Base-by-base conservation (phyloP, 2,329 filamentous ascomycete species). In the Penicillium sp. region DNA sequence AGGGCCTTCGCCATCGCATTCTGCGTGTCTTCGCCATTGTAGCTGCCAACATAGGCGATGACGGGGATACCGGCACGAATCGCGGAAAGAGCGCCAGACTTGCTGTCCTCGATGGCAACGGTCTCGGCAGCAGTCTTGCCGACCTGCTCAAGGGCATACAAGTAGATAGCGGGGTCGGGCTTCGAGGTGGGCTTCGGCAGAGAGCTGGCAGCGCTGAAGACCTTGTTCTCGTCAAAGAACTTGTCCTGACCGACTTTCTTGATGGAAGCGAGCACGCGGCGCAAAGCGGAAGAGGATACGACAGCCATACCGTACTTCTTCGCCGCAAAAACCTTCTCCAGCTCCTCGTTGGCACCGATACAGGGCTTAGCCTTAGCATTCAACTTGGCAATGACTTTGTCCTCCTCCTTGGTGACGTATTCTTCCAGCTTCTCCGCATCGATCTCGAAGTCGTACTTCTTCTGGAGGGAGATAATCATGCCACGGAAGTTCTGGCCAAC, bases 401-500 rank as follows among this genome's bases (percentile, higher is more conserved):
- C 89, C 71, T 95, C 89, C 77, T 96, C 92, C 66, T 81, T 81
- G 66, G 79, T 81, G 60, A 95, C 90, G 72, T 90, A 95, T 39
- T 71, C 73, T 66, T 94, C 86, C 56, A 92, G 76, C 70, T 95
- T 89, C 2, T 84, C 85, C 20, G 81, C 74, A 26, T 76, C 66
- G 76, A 96, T 84, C 51, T 81, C 77, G 76, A 96, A 93, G 75
- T 82, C 80, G 81, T 90, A 86, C 75, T 89, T 88, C 74, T 85
- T 78, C 75, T 92, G 86, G 59, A 96, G 85, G 59, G 85, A 85
- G 57, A 80, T 76, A 77, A 96, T 87, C 90, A 96, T 96, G 76
- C 90, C 90, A 65, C 91, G 90, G 83, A 96, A 96, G 83, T 95
- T 96, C 74, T 94, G 89, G 67, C 92, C 92, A 66, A 96, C 90